Base-by-base conservation (phyloP, 169 alveolate species). In the Plasmodium blacklocki region DNA sequence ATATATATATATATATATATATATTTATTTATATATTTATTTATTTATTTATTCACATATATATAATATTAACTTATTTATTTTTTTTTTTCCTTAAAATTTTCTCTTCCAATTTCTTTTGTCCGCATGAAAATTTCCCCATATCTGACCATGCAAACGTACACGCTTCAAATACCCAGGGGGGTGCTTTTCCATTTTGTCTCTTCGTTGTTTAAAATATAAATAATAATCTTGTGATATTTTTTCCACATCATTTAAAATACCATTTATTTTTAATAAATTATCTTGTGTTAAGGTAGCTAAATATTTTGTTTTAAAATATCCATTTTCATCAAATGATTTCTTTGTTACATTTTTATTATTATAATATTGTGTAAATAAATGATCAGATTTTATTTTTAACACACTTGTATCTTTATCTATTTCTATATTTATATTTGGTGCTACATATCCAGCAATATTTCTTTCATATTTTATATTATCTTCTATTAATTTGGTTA, bases 41-140 rank as follows among this genome's bases (percentile, higher is more conserved):
- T 12, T 50, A 50, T 50, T 12, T 4, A 50, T 50, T 3, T 4
- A 59, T 59, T n/a, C 39, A 23, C 71, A 62, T 39, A 39, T 39
- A 39, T 39, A 39, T 8, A 56, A 56, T 56, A 56, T 18, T 6
- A 18, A 12, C 18, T 15, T 56, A 71, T 6, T 11, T 50, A n/a
- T 39, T 50, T 18, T 9, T 52, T 19, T 14, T 19, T 32, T 59
- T 29, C 56, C 21, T 74, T 18, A 80, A 80, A 80, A 83, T 63
- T 83, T 83, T 58, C 91, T 59, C 54, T 83, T 83, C 91, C 91
- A 83, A 45, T 83, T 83, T 21, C 63, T 83, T 18, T 73, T 71
- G 19, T 83, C 59, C 21, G 91, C 91, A 11, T 83, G 91, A 47
- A 83, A 83, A 14, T 83, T 83, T 18, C 91, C 91, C 91, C 91